Evolutionary conservation across 2,329 filamentous ascomycete genomes (phyloP).

Genomic region (Blastomyces silverae): DNA sequence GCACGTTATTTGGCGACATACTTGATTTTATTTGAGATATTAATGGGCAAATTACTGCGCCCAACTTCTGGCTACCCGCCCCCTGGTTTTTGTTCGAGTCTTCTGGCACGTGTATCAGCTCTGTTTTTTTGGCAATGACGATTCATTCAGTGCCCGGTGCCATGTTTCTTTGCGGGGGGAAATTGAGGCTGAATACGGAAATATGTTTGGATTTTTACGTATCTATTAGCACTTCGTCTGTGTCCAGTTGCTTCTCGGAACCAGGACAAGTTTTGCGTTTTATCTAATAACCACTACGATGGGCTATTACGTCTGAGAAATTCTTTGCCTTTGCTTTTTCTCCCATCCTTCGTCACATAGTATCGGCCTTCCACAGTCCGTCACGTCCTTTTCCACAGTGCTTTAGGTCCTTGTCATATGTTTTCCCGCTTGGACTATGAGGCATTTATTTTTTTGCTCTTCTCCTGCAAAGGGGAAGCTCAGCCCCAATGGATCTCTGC

Average conservation of each 20-base stretch:
- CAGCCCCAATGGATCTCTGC: background rate
- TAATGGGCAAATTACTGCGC: background rate
- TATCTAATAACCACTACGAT: background rate
- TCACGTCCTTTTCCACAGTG: background rate
- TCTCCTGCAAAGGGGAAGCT: background rate
- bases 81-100: background rate
- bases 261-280: background rate
- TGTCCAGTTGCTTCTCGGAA: background rate
- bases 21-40: conserved; percentile 4
- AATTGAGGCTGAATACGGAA: background rate
- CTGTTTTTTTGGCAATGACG: background rate
- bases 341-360: background rate
- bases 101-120: background rate
- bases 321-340: background rate
- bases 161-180: background rate
- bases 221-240: background rate
- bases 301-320: background rate
- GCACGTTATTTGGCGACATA: background rate
- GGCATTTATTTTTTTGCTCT: conserved; percentile 1
- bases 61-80: background rate
- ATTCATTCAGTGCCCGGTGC: background rate
- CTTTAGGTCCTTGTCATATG: background rate
- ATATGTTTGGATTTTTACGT: conserved; percentile 1
- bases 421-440: background rate
- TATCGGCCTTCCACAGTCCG: background rate